phyloP scores from a whole-genome alignment of 2,329 filamentous ascomycete species.

The Fusarium pseudograminearum region DNA sequence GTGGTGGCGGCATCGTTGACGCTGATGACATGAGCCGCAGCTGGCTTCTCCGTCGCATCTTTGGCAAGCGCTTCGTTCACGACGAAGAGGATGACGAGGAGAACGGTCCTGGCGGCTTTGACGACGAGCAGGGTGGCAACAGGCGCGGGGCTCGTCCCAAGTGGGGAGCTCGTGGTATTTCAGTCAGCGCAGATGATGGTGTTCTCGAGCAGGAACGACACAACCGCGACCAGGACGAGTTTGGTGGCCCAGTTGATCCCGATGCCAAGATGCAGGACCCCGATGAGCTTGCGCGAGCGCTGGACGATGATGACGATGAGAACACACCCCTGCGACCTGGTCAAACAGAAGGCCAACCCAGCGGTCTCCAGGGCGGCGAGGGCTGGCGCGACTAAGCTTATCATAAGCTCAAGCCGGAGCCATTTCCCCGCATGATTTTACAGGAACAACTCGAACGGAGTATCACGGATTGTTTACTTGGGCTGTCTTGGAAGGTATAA shows the following conservation, averaged over 20 bases:
- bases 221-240: constrained; percentile 59
- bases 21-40: constrained; percentile 87
- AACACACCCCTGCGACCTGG: constrained; percentile 51
- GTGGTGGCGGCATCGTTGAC: constrained; percentile 87
- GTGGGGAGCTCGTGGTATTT: constrained; percentile 75
- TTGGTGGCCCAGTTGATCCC: constrained; percentile 64
- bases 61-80: constrained; percentile 70
- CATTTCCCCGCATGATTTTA: constrained; percentile 21
- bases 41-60: constrained; percentile 84
- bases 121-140: constrained; percentile 49
- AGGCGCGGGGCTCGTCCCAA: constrained; percentile 59
- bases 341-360: constrained; percentile 50
- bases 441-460: constrained; percentile 26
- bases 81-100: constrained; percentile 71
- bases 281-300: constrained; percentile 70
- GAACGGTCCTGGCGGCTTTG: constrained; percentile 63
- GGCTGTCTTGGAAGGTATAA: constrained; percentile 22
- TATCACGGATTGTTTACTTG: constrained; percentile 42
- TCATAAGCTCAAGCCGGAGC: neutral
- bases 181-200: constrained; percentile 73
- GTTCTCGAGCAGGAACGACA: constrained; percentile 65
- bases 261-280: constrained; percentile 76
- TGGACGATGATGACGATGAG: constrained; percentile 67
- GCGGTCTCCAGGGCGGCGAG: constrained; percentile 59
- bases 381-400: constrained; percentile 58